A percentile compares a stretch with the other conserved stretches of the same genome.
These are phyloP conservation scores for Trebouxia gelatinosa DNA, from an alignment of 163 green algal species.

Conservation along the genomic window DNA sequence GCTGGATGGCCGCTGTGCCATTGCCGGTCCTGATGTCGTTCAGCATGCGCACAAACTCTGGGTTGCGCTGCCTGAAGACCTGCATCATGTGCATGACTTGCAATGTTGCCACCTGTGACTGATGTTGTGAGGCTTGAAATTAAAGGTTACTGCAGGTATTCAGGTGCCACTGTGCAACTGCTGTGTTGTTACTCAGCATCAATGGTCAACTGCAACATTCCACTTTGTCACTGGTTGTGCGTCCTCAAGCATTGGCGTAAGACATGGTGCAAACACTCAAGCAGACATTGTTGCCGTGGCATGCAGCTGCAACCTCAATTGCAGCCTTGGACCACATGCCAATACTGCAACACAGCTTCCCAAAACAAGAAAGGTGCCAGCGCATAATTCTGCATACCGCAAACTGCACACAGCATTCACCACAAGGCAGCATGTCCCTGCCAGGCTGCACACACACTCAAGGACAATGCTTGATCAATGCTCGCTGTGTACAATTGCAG, in stretches of 20 bases:
- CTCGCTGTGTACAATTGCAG: background rate
- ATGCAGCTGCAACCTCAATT: too few relatives aligned
- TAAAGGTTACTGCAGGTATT: background rate
- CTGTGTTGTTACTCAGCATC: background rate
- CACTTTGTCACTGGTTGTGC: too few relatives aligned
- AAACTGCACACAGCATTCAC: too few relatives aligned
- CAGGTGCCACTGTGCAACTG: background rate
- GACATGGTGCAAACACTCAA: background rate
- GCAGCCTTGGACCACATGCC: background rate
- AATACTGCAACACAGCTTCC: background rate
- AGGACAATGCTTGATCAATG: too few relatives aligned
- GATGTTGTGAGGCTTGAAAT: too few relatives aligned
- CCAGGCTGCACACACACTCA: too few relatives aligned
- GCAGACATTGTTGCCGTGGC: too few relatives aligned
- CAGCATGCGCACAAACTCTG: slow-evolving; percentile 61
- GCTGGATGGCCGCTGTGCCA: slow-evolving; percentile 35
- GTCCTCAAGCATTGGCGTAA: background rate
- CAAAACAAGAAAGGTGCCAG: background rate
- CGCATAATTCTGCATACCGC: background rate
- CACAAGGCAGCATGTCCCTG: too few relatives aligned
- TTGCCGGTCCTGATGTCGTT: slow-evolving; percentile 53
- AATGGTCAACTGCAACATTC: background rate
- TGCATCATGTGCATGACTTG: slow-evolving; percentile 23
- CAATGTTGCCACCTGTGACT: too few relatives aligned
- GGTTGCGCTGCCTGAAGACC: slow-evolving; percentile 69